Percentiles rank a stretch among this genome's conserved stretches.
Evolutionary conservation across 2,329 filamentous ascomycete species (phyloP).

Genomic region (Didymella sp.): DNA sequence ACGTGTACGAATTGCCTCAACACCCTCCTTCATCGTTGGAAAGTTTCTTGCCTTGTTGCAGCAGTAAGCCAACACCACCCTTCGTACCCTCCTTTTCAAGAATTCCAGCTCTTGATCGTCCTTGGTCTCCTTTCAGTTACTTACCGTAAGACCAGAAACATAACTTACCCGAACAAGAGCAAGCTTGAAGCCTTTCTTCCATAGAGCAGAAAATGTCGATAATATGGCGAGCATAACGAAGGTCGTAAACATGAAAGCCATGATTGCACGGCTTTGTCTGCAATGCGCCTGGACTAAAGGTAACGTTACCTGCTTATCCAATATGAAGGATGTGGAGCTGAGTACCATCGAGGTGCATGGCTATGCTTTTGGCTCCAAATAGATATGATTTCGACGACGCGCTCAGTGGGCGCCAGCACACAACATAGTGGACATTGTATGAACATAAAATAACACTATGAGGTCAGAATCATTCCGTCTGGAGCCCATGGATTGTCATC

Average conservation of each 20-base stretch:
- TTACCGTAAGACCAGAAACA: too few species aligned
- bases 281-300: neutral
- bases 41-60: too few species aligned
- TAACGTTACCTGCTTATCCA: neutral
- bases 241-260: neutral
- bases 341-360: too few species aligned
- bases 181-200: neutral
- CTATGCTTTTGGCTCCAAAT: neutral
- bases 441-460: too few species aligned
- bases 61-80: too few species aligned
- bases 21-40: too few species aligned
- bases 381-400: neutral
- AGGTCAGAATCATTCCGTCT: neutral
- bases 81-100: neutral
- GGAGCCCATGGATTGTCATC: neutral
- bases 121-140: neutral
- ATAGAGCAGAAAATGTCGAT: neutral
- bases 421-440: too few species aligned
- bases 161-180: neutral
- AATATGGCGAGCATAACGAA: neutral
- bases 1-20: too few species aligned
- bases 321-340: neutral
- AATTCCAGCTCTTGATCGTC: neutral
- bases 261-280: neutral
- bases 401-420: neutral